Evolutionary conservation across 1,284 basidiomycete species (phyloP), one percentile per base, ranked within the genome.

Genomic region (Ganoderma multipileum): DNA sequence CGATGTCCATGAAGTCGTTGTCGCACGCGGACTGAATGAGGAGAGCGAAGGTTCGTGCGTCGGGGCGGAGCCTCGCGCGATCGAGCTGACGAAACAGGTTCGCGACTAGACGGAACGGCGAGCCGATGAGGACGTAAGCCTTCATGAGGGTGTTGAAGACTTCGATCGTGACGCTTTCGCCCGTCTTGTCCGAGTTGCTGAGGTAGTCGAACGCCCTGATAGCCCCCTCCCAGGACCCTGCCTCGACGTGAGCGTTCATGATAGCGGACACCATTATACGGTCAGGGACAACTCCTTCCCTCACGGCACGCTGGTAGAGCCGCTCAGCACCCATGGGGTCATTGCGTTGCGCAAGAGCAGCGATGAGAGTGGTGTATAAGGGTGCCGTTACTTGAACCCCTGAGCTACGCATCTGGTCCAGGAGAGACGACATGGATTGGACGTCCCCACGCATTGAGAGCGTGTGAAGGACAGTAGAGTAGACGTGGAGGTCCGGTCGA

Each of bases 1-100:
- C 96, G 2, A 89, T 78, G 33, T 84, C 82, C 85, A 97, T 88
- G 61, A 86, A 79, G 4, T 90, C 88, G 20, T 89, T 83, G 75
- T 97, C 94, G 76, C 92, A 94, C 2, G 96, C 94, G 1, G 94
- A 93, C 78, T 95, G 93, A 61, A 98, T 89, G 58, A 96, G 82
- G 58, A 95, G 83, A 0, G 93, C 86, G 79, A 92, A 98, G 0
- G 94, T 92, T 68, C 85, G 85, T 16, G 76, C 80, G 72, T 92
- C 87, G 0, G 95, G 94, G 36, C 82, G 79, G 12, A 90, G 74
- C 30, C 85, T 84, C 20, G 81, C 75, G 28, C 79, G 70, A 71
- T 87, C 82, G 64, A 95, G 84, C 65, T 82, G 83, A 61, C 84
- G 81, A 79, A 97, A 96, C 36, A 95, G 79, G 7, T 82, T 79